Percentiles rank a stretch among this genome's conserved stretches.
Conservation (phyloP, 768 basidiomycete species). For the Rhodotorula diobovata region DNA sequence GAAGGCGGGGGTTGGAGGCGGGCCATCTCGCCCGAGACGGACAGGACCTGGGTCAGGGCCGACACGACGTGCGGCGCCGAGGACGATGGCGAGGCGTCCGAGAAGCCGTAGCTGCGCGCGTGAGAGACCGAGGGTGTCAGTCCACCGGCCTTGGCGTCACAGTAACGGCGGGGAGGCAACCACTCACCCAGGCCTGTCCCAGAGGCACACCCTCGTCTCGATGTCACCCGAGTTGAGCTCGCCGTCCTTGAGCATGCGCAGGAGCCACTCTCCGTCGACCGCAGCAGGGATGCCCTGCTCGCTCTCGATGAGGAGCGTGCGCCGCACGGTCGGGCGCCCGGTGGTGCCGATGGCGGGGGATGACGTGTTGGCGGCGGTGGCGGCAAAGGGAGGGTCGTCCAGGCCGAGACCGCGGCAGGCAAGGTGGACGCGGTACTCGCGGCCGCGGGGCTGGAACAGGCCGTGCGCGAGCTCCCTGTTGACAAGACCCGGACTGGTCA, state of each 20-base stretch:
- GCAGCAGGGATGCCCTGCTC: slow-evolving; percentile 30
- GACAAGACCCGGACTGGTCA: no score
- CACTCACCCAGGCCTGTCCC: slow-evolving; percentile 35
- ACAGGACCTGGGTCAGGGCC: slow-evolving; percentile 34
- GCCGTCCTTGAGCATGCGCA: slow-evolving; percentile 33
- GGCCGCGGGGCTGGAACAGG: slow-evolving; percentile 16
- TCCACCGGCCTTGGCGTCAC: no score
- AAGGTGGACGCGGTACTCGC: slow-evolving; percentile 35
- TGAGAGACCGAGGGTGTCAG: background rate
- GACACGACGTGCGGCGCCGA: slow-evolving; percentile 21
- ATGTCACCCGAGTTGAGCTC: slow-evolving; percentile 28
- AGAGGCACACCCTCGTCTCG: slow-evolving; percentile 35
- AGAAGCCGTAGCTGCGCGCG: slow-evolving; percentile 34
- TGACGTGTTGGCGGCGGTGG: background rate
- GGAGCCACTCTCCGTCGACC: slow-evolving; percentile 30
- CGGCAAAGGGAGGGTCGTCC: slow-evolving; percentile 18
- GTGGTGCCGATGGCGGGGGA: background rate
- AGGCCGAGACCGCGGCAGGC: slow-evolving; percentile 30
- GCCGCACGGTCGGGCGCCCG: slow-evolving; percentile 22
- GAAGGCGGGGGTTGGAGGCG: slow-evolving; percentile 32
- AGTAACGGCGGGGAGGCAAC: background rate
- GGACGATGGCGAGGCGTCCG: slow-evolving; percentile 23
- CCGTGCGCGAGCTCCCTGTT: slow-evolving; percentile 24
- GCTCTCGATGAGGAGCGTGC: slow-evolving; percentile 36
- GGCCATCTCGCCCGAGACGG: slow-evolving; percentile 34